Base-by-base conservation (phyloP, 2,329 filamentous ascomycete genomes). In the Penicillium sp. region DNA sequence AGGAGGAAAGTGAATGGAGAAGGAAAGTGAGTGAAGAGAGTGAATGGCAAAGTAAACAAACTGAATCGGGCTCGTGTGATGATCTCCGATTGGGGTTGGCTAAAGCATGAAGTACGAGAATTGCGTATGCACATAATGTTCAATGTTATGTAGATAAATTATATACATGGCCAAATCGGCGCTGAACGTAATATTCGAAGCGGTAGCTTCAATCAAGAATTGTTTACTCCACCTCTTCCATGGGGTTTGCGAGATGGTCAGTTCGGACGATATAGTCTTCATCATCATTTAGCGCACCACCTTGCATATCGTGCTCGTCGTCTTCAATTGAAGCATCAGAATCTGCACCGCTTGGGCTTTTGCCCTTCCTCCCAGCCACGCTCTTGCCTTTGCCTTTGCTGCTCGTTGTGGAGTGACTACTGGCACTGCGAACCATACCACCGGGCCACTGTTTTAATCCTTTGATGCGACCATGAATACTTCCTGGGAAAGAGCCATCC, bases 221-320 rank as follows among this genome's bases (percentile, higher is more conserved):
- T 2, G 19, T 39, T 24, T 59, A 64, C 48, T 64, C 62, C 45
- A 64, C 54, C 51, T 64, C 54, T 35, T 64, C 61, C 52, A 61
- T 63, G 13, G 63, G 49, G 35, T 64, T 68, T 5, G 62, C 57
- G 22, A 76, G 55, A 61, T 76, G 73, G 45, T 75, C 73, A 2
- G 73, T 76, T n/a, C 68, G 67, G 24, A 76, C 64, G 45, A 75
- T 61, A 57, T 76, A 76, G 35, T 76, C 74, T 55, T 75, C 59
- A 9, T 62, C 73, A 31, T 65, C 68, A 2, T 62, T 66, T n/a
- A 59, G 59, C 13, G 55, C 63, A 44, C 63, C 63, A 44, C 67
- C 58, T 1, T 52, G 53, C 46, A 56, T 63, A 48, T 69, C 64
- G 19, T 67, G 66, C 26, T 71, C 68, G 0, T 66, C 69, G 41